A percentile compares a stretch with the other conserved stretches of the same genome.
These are phyloP conservation scores for Auriscalpium vulgare DNA, from an alignment of 768 basidiomycete species.

Conservation along the genomic window DNA sequence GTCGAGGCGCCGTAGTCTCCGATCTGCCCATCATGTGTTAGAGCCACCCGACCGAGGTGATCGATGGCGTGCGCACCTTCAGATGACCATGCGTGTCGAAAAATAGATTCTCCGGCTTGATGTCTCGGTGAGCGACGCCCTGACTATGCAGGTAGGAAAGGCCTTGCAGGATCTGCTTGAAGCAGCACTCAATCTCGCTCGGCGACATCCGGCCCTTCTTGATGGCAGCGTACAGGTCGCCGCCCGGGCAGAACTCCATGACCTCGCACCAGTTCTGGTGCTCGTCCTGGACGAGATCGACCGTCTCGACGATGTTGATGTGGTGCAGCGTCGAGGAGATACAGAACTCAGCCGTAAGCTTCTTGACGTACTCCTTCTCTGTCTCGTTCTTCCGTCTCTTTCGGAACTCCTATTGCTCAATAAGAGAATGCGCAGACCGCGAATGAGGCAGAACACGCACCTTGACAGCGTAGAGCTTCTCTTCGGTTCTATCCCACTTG, in stretches of 20 bases:
- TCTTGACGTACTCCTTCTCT: slow-evolving; percentile 99
- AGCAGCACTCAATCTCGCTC: slow-evolving; percentile 93
- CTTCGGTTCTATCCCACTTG: slow-evolving; percentile 96
- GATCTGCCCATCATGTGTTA: slow-evolving; percentile 43
- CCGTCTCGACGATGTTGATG: slow-evolving; percentile 94
- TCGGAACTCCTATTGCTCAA: slow-evolving; percentile 74
- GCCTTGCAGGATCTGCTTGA: slow-evolving; percentile 90
- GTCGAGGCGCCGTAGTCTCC: slow-evolving; percentile 98
- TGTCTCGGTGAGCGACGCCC: slow-evolving; percentile 95
- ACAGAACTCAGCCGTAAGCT: slow-evolving; percentile 98
- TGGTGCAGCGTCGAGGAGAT: slow-evolving; percentile 95
- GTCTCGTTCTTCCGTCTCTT: slow-evolving; percentile 97
- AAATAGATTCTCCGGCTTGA: slow-evolving; percentile 97
- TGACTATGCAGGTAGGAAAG: slow-evolving; percentile 90
- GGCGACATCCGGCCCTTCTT: slow-evolving; percentile 93
- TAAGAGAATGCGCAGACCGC: not conserved
- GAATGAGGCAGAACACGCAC: slow-evolving; percentile 33
- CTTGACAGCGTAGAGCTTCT: slow-evolving; percentile 98
- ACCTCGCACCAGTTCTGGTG: slow-evolving; percentile 97
- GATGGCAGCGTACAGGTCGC: slow-evolving; percentile 97
- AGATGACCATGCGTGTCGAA: slow-evolving; percentile 89
- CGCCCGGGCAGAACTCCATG: slow-evolving; percentile 99
- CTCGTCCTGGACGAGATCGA: slow-evolving; percentile 99
- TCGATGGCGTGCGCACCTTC: slow-evolving; percentile 51
- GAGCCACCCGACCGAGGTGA: too few relatives aligned